These are phyloP conservation scores for Alternaria rosae DNA, from an alignment of 2,329 filamentous ascomycete species.

Conservation along the genomic window DNA sequence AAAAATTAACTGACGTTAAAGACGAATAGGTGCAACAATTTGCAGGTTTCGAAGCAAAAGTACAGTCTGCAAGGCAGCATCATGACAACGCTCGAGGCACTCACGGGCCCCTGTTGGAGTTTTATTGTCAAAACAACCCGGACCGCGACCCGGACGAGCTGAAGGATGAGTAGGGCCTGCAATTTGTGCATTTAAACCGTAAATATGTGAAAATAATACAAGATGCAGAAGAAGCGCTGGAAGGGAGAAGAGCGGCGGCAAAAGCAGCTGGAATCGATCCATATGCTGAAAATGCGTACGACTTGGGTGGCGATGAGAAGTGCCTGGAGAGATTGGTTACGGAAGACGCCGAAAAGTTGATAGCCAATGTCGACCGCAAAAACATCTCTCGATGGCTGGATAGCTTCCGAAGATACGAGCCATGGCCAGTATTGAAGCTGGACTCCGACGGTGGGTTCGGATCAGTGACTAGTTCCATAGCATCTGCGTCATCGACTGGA, in stretches of 20 bases:
- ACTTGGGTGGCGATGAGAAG: not conserved
- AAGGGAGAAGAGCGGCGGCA: accelerated
- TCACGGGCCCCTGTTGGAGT: not conserved
- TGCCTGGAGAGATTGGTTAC: not conserved
- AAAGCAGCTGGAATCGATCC: not conserved
- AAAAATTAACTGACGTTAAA: too few species aligned
- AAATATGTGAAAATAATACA: accelerated
- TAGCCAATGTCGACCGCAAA: not conserved
- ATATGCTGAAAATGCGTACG: not conserved
- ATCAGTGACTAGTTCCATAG: not conserved
- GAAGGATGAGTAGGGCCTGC: not conserved
- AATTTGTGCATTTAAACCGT: not conserved
- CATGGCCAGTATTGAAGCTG: not conserved
- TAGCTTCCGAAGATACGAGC: not conserved
- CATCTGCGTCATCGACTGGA: not conserved
- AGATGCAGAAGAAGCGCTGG: not conserved
- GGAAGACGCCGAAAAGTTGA: not conserved
- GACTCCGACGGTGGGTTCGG: not conserved
- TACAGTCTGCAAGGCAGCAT: not conserved
- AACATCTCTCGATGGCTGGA: not conserved
- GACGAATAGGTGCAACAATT: not conserved
- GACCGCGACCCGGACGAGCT: not conserved
- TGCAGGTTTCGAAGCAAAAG: not conserved
- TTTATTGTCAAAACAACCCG: not conserved
- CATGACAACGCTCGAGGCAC: not conserved